Percentiles rank a stretch among this genome's conserved stretches.
phyloP scores from a whole-genome alignment of 306 rosid species.

The Chamaecrista fasciculata region DNA sequence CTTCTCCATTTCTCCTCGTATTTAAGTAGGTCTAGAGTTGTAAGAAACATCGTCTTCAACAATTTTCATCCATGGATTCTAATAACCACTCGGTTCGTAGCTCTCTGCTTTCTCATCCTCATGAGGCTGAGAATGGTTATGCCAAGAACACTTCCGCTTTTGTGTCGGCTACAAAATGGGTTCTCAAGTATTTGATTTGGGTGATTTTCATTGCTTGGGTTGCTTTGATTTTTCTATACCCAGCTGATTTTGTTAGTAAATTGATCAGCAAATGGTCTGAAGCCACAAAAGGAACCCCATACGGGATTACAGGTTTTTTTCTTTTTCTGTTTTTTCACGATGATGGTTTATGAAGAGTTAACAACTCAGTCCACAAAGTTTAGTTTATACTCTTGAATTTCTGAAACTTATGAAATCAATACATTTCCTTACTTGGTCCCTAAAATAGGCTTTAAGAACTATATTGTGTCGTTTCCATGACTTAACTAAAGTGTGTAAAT shows the following conservation, averaged over 20 bases:
- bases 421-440: too few species aligned
- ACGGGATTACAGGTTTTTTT: slow-evolving; percentile 63
- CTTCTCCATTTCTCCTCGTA: neutral
- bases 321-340: neutral
- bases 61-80: slow-evolving; percentile 48
- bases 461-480: too few species aligned
- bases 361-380: too few species aligned
- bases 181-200: slow-evolving; percentile 52
- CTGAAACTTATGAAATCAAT: too few species aligned
- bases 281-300: slow-evolving; percentile 34
- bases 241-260: slow-evolving; percentile 32
- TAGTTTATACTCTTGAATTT: too few species aligned
- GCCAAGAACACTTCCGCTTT: slow-evolving; percentile 27
- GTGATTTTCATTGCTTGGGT: slow-evolving; percentile 55
- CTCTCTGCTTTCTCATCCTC: slow-evolving; percentile 52
- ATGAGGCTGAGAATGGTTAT: slow-evolving; percentile 30
- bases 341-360: neutral
- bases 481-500: too few species aligned
- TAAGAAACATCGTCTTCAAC: neutral
- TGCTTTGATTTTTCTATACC: slow-evolving; percentile 48
- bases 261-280: slow-evolving; percentile 23
- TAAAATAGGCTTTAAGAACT: too few species aligned
- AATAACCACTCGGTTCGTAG: slow-evolving; percentile 33
- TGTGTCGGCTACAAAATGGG: slow-evolving; percentile 45
- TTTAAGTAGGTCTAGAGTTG: neutral